Percentiles rank a stretch among this genome's conserved stretches.
Evolutionary conservation across 805 yeast genomes (phyloP).

Genomic region (Starmerella apis): DNA sequence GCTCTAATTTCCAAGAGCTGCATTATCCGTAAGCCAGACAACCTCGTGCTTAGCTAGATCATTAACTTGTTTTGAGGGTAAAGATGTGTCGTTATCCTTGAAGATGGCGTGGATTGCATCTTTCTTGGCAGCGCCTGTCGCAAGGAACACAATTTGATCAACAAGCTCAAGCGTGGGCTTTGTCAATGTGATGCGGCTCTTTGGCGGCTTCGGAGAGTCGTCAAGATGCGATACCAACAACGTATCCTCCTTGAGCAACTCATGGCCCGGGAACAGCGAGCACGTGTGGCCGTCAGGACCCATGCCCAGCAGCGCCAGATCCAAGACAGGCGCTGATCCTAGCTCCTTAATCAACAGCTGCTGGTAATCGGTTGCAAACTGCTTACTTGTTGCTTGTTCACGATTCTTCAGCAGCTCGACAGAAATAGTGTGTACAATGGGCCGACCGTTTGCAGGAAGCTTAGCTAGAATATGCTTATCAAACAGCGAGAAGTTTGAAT

Average conservation of each 20-base stretch:
- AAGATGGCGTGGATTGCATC: slow-evolving; percentile 62
- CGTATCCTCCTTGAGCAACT: slow-evolving; percentile 44
- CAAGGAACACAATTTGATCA: slow-evolving; percentile 60
- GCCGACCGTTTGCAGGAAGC: slow-evolving; percentile 26
- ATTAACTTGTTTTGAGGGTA: slow-evolving; percentile 69
- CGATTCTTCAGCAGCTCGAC: slow-evolving; percentile 37
- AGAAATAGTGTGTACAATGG: slow-evolving; percentile 35
- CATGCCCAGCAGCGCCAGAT: slow-evolving; percentile 70
- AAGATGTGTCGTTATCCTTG: slow-evolving; percentile 33
- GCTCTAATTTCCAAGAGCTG: slow-evolving; percentile 50
- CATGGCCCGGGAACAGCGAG: slow-evolving; percentile 81
- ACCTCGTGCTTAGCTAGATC: slow-evolving; percentile 42
- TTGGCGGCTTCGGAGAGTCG: slow-evolving; percentile 90
- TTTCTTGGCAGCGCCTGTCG: slow-evolving; percentile 81
- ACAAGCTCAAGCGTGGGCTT: slow-evolving; percentile 58
- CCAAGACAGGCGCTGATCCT: slow-evolving; percentile 34
- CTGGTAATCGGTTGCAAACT: slow-evolving; percentile 42
- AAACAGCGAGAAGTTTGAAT: slow-evolving; percentile 78
- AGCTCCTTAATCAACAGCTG: slow-evolving; percentile 43
- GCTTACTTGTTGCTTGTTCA: slow-evolving; percentile 11
- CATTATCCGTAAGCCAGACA: slow-evolving; percentile 72
- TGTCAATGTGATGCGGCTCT: slow-evolving; percentile 79
- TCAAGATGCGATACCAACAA: slow-evolving; percentile 51
- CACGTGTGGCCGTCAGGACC: slow-evolving; percentile 97
- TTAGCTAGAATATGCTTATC: slow-evolving; percentile 48